Evolutionary conservation across 2,329 filamentous ascomycete genomes (phyloP), one percentile per base, ranked within the genome.

Genomic region (Gaeumannomyces sp.): DNA sequence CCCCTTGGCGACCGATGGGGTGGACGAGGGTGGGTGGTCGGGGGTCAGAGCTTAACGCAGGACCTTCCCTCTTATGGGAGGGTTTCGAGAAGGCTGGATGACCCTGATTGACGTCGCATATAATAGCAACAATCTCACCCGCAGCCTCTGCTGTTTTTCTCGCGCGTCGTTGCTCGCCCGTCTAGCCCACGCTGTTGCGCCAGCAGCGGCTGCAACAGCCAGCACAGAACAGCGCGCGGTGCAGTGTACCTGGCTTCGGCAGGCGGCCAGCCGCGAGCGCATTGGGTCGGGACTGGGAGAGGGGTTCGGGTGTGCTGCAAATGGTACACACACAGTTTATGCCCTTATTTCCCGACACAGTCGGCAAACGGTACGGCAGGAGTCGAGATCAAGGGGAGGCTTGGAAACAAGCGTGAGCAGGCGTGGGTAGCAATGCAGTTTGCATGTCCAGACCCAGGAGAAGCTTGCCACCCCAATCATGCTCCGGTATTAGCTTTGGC

Each of bases 51-150:
- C 73, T 74, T 71, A 70, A 72, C 69, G 68, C 70, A 71, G 70
- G 69, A 72, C 70, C 71, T 33, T 19, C 72, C 73, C 70, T 70
- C 65, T 69, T 62, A 66, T 53, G 22, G 45, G 45, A 53, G 45
- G 69, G 75, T 76, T 76, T 76, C 75, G 76, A 76, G 76, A 75
- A 73, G 75, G 72, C 74, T 73, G 71, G 74, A 73, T 73, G 74
- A 77, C 76, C 77, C 78, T 80, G 80, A 79, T 78, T 78, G 73
- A 74, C 77, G 79, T 79, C 76, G 80, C 78, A 81, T 78, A 75
- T 73, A 75, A 68, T 69, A 71, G 68, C 65, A 68, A 65, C 65
- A 64, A 57, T 38, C 61, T 61, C 57, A 57, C 58, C 57, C n/a
- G 56, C 53, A 64, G 59, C 56, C 61, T 65, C 58, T 29, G 58